Evolutionary conservation across 176 grass and related monocot genomes (phyloP), one percentile per base, ranked within the genome.

Genomic region (Rhynchospora tenuis): DNA sequence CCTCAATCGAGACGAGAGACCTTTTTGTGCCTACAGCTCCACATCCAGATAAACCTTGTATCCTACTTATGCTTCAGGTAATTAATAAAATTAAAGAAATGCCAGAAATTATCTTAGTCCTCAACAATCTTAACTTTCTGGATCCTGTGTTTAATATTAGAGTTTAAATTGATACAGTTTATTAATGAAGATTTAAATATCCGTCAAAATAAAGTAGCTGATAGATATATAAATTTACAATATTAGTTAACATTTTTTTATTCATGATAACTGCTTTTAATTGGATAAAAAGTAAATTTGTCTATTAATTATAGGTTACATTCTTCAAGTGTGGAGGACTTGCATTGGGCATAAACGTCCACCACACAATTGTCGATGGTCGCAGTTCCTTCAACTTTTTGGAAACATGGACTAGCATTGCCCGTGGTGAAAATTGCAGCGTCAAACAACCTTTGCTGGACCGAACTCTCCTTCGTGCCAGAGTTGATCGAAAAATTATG

Each of bases 251-350:
- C 31, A 33, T 33, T 33, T 33, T 33, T 33, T 3, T 33, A 33
- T 33, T 33, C 31, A 33, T 33, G 31, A 33, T 33, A 33, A 33
- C 31, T 33, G 31, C 1, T 33, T 33, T 33, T 1, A 33, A 33
- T 33, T 33, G 31, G 31, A 33, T 33, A 1, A 33, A 33, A 33
- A 33, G 2, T 33, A 20, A 61, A 27, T 26, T 71, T 15, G 55
- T 46, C 15, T 44, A 79, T 16, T 63, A 57, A 33, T 26, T 38
- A 60, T 75, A 90, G 89, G 80, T 91, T 29, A 91, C 89, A 9
- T 84, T 64, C 59, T 82, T 94, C 15, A 73, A 82, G 85, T 94
- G 92, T 23, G 89, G 92, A 16, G 87, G 92, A 4, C 87, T 86
- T 38, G 81, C 64, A 55, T 6, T 94, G 0, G 90, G 90, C 51